Evolutionary conservation across 1,284 basidiomycete genomes (phyloP).

Genomic region (Trichosporon ovoides): DNA sequence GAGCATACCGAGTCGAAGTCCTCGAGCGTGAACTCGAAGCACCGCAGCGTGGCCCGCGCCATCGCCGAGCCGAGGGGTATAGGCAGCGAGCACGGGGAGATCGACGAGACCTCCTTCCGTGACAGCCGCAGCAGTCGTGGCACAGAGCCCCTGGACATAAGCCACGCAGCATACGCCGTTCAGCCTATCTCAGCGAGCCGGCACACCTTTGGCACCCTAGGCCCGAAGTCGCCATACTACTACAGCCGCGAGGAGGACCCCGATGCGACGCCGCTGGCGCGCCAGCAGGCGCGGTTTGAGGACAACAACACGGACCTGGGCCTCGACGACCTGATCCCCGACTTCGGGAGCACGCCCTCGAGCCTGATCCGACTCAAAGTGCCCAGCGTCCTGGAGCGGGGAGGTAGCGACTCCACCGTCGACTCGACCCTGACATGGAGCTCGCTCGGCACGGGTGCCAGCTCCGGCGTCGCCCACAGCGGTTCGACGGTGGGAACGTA

Average conservation of each 20-base stretch:
- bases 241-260: neutral
- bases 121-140: neutral
- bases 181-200: neutral
- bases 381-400: neutral
- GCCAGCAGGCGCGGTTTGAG: neutral
- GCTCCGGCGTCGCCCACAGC: neutral
- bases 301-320: neutral
- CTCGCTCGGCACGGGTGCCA: too few relatives aligned
- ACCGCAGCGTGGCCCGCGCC: neutral
- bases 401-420: neutral
- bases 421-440: neutral
- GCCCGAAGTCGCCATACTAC: neutral
- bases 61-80: conserved; percentile 2
- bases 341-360: neutral
- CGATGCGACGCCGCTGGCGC: neutral
- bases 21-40: neutral
- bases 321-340: neutral
- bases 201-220: neutral
- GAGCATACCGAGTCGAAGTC: neutral
- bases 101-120: conserved; percentile 1
- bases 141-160: neutral
- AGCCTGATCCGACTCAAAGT: neutral
- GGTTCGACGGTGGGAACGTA: neutral
- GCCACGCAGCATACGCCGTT: neutral
- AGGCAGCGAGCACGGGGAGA: neutral